Evolutionary conservation across 1,284 basidiomycete species (phyloP), one percentile per base, ranked within the genome.

Genomic region (Polyporus tsugae): DNA sequence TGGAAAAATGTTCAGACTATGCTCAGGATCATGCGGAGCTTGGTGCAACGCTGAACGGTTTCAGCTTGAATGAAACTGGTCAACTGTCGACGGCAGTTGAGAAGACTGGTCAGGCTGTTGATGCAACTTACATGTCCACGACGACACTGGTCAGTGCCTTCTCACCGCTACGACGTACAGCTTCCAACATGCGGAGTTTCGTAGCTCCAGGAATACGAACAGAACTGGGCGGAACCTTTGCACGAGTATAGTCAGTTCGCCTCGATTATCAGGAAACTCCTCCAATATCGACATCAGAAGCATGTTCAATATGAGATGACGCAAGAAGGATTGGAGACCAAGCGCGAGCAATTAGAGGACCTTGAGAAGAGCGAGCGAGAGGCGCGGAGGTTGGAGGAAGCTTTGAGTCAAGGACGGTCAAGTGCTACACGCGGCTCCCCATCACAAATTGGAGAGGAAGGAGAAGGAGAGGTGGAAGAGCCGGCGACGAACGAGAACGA

Each of bases 301-400:
- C 97, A 99, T 74, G 94, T 97, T 11, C 98, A 99, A 79, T 97
- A 94, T 76, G 98, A 99, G 82, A 93, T 98, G 86, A 97, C 97
- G 0, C 94, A 97, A 78, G 97, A 99, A 77, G 87, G 88, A 38
- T 84, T 99, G 25, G 96, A 97, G 72, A 86, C 85, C 15, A 98
- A 97, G 81, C 91, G 92, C 66, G 94, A 95, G 76, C 88, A 92
- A 74, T 84, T 99, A 59, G 95, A 94, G 66, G 94, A 98, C 62
- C 85, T 98, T 6, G 98, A 99, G 81, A 93, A 92, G 76, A 95
- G 93, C 65, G 98, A 99, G 81, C 86, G 88, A 44, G 97, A 99
- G 79, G 96, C 98, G 2, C 87, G 89, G 62, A 86, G 98, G 64
- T 82, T 99, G 53, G 96, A 97, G 63, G 92, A 93, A 65, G 98